Evolutionary conservation across 2,329 filamentous ascomycete genomes (phyloP), one percentile per base, ranked within the genome.

Genomic region (Zymoseptoria passerinii): DNA sequence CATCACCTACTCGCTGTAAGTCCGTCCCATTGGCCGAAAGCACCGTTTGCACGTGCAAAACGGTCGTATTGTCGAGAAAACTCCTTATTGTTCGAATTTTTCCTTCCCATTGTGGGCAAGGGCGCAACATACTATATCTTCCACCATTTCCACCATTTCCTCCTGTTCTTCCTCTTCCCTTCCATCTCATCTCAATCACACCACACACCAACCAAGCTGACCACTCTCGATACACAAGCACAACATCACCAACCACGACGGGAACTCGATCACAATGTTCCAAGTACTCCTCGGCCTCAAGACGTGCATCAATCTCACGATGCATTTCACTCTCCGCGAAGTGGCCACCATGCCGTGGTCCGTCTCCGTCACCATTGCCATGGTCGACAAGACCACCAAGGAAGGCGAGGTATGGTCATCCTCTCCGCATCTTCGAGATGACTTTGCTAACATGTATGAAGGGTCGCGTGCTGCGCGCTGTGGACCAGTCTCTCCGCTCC

Each of bases 1-100:
- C n/a, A 48, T 18, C 44, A 55, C 50, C 49, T 61, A 10, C 27
- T 57, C 18, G 55, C 55, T 29, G 55, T 57, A 57, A 52, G 55
- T 57, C 16, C 35, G 20, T 28, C 16, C 52, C 55, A 57, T 52
- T 57, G 52, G 55, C 29, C 53, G 23, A 20, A 48, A 57, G 28
- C 35, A 13, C 16, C 20, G 50, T 27, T 18, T 40, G 28, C 50
- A 50, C 55, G 4, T 52, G 50, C 55, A 23, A 44, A 44, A 44
- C 16, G 10, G n/a, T 44, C 35, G 35, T 44, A 44, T 44, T 44
- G 35, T 44, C 35, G 35, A n/a, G 35, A 16, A 57, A 19, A 40
- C 20, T 48, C 28, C 29, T 48, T 51, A 51, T 51, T 51, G 28
- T 51, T 8, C 20, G 4, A 5, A 13, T 51, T 56, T 51, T 28